Evolutionary conservation across 208 protist species (phyloP).

Genomic region (Wallacemonas collosoma): DNA sequence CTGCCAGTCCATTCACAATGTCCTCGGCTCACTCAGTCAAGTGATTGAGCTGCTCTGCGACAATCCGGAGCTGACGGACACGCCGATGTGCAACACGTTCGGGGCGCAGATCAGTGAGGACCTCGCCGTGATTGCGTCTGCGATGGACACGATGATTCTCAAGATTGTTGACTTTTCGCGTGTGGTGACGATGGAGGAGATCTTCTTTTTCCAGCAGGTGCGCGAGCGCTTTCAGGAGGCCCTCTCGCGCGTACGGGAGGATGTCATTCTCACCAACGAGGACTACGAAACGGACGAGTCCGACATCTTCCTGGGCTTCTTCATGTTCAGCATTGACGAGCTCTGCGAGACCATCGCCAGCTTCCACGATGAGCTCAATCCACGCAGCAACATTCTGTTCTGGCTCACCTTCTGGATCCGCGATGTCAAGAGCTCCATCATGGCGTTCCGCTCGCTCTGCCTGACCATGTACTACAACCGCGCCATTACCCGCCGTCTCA

Average conservation of each 20-base stretch:
- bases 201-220: conserved; percentile 76
- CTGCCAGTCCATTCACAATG: conserved; percentile 73
- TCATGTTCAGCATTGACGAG: conserved; percentile 91
- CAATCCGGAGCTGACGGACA: conserved; percentile 70
- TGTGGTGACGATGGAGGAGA: conserved; percentile 63
- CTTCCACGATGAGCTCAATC: conserved; percentile 57
- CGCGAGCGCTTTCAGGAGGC: conserved; percentile 86
- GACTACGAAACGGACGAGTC: conserved; percentile 90
- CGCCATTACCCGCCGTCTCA: conserved; percentile 77
- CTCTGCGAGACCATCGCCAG: conserved; percentile 83
- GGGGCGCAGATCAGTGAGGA: conserved; percentile 72
- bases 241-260: conserved; percentile 79
- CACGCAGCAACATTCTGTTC: conserved; percentile 53
- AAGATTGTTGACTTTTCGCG: conserved; percentile 89
- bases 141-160: conserved; percentile 90
- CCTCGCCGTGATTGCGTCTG: conserved; percentile 76
- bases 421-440: conserved; percentile 66
- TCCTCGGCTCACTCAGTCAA: conserved; percentile 78
- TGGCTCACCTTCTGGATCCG: conserved; percentile 51
- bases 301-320: conserved; percentile 88
- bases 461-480: conserved; percentile 46
- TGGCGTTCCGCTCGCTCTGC: conserved; percentile 58
- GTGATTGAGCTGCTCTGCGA: conserved; percentile 82
- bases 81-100: conserved; percentile 77
- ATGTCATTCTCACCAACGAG: conserved; percentile 90